Percentiles rank a stretch among this genome's conserved stretches.
Evolutionary conservation across 805 yeast genomes (phyloP).

Genomic region (Candida coquimbonensis): DNA sequence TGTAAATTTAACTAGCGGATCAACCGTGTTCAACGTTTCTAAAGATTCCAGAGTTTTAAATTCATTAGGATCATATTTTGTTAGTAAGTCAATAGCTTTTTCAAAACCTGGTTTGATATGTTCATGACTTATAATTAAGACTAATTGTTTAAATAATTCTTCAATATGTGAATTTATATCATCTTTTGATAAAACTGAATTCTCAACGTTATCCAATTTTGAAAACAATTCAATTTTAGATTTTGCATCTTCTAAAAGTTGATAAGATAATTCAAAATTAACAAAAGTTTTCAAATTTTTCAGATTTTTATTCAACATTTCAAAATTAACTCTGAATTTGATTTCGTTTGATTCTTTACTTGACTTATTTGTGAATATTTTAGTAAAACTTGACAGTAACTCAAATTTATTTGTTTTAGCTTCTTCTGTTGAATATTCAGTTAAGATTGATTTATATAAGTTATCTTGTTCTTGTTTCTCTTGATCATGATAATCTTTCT

Average conservation of each 20-base stretch:
- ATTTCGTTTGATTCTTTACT: constrained; percentile 27
- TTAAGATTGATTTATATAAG: constrained; percentile 32
- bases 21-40: constrained; percentile 38
- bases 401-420: constrained; percentile 39
- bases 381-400: constrained; percentile 56
- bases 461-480: constrained; percentile 36
- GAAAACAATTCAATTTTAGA: constrained; percentile 53
- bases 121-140: constrained; percentile 55
- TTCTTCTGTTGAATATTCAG: constrained; percentile 31
- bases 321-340: constrained; percentile 74
- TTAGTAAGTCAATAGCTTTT: constrained; percentile 64
- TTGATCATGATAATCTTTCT: constrained; percentile 21
- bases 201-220: constrained; percentile 33
- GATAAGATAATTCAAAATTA: constrained; percentile 72
- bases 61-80: constrained; percentile 59
- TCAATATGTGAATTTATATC: constrained; percentile 35
- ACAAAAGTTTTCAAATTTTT: constrained; percentile 70
- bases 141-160: constrained; percentile 60
- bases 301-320: constrained; percentile 67
- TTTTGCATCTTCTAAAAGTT: constrained; percentile 63
- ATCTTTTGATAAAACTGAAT: constrained; percentile 23
- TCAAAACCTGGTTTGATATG: constrained; percentile 84
- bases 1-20: constrained; percentile 79
- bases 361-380: constrained; percentile 42
- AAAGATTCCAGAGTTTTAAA: constrained; percentile 28